Percentiles rank a stretch among this genome's conserved stretches.
phyloP scores from a whole-genome alignment of 176 grass and related monocot genomes.

The Dendrocalamus sinicus region DNA sequence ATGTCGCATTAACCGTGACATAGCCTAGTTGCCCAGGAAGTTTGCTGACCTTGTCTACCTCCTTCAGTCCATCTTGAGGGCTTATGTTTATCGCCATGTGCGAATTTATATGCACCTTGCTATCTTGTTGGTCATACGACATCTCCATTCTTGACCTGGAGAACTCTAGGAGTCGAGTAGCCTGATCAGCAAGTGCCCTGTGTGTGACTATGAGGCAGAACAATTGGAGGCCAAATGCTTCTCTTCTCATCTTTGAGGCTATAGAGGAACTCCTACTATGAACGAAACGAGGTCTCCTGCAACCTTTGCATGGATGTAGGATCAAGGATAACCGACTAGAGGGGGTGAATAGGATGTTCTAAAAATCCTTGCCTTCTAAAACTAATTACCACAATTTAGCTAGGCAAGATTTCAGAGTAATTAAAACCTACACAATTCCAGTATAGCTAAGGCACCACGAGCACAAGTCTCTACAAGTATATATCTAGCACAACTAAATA shows the following conservation, averaged over 20 bases:
- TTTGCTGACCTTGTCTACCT: slow-evolving; percentile 51
- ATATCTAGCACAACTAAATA: too few species aligned
- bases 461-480: too few species aligned
- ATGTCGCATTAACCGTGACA: slow-evolving; percentile 52
- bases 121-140: neutral
- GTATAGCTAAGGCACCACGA: too few species aligned
- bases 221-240: slow-evolving; percentile 31
- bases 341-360: too few species aligned
- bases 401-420: too few species aligned
- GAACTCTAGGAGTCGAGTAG: slow-evolving; percentile 35
- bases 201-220: slow-evolving; percentile 25
- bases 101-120: neutral
- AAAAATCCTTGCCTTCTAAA: too few species aligned
- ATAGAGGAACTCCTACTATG: slow-evolving; percentile 11
- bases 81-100: slow-evolving; percentile 17
- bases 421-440: too few species aligned
- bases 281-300: too few species aligned
- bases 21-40: slow-evolving; percentile 74
- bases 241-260: slow-evolving; percentile 30
- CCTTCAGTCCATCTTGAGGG: slow-evolving; percentile 42
- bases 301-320: too few species aligned
- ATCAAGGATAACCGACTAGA: too few species aligned
- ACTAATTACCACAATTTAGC: too few species aligned
- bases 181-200: slow-evolving; percentile 20
- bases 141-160: slow-evolving; percentile 38